These are phyloP conservation scores for Cordyceps militaris DNA, from an alignment of 2,329 filamentous ascomycete genomes.

Conservation along the genomic window DNA sequence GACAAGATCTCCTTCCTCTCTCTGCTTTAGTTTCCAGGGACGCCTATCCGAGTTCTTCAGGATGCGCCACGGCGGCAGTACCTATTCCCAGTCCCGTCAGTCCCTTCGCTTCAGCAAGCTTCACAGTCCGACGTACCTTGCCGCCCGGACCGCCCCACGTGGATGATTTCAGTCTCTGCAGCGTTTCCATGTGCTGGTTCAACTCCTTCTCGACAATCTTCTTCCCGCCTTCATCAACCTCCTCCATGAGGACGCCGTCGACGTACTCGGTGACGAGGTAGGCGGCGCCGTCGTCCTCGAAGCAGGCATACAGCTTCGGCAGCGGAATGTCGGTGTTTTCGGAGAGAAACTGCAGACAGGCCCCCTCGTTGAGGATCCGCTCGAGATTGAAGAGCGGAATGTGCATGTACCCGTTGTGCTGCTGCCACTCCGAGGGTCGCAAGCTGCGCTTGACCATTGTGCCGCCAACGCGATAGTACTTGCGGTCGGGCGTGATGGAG, in stretches of 20 bases:
- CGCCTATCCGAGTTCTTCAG: not conserved
- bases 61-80: not conserved
- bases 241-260: conserved; percentile 14
- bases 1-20: conserved; percentile 16
- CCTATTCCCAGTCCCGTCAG: not conserved
- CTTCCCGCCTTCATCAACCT: conserved; percentile 4
- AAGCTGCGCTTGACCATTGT: conserved; percentile 16
- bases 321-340: conserved; percentile 17
- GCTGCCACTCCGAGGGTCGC: conserved; percentile 15
- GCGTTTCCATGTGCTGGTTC: not conserved
- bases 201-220: conserved; percentile 14
- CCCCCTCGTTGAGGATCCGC: conserved; percentile 17
- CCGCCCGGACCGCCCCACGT: not conserved
- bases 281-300: conserved; percentile 16
- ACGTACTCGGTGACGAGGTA: conserved; percentile 17
- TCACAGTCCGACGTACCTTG: not conserved
- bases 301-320: conserved; percentile 17
- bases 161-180: not conserved
- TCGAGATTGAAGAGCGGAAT: conserved; percentile 15
- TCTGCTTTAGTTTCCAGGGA: conserved; percentile 14
- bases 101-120: too few relatives aligned
- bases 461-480: conserved; percentile 12
- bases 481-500: conserved; percentile 11
- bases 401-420: conserved; percentile 7
- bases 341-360: conserved; percentile 14